Evolutionary conservation across 2,329 filamentous ascomycete species (phyloP), one percentile per base, ranked within the genome.

Genomic region (Zarea fungicola): DNA sequence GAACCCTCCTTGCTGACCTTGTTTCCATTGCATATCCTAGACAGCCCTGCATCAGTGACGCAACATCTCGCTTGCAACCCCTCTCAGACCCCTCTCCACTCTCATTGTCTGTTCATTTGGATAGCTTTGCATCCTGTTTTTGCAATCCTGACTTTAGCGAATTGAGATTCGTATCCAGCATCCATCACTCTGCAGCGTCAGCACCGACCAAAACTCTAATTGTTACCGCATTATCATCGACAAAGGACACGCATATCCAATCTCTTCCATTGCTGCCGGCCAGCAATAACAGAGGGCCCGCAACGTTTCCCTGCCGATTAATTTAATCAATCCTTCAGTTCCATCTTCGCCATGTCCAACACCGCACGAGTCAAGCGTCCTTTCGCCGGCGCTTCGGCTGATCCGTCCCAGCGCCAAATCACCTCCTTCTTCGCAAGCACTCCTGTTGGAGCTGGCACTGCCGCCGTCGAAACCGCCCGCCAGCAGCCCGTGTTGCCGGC

Each of bases 391-490:
- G 74, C 77, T 46, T 68, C 79, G 42, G 76, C 74, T 63, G 77
- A 83, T 58, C 71, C 77, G 10, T 61, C 76, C 8, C 80, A 83
- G 60, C 75, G 78, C 50, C 79, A 82, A 49, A 85, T 85, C 60
- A 84, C 81, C 18, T 78, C 75, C 47, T 85, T 82, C 69, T 84
- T 85, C 67, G 59, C 50, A 54, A 62, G 8, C 61, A 70, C 60
- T 48, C 64, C 56, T 29, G 11, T 57, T 61, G 23, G 65, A 75
- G 22, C 69, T 70, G 23, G 66, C 61, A 25, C 50, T 26, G 46
- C 56, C 5, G 26, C 61, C 58, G 14, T 57, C 62, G 35, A 66
- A 62, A 16, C 53, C 21, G 43, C 59, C 14, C 55, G 58, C 46
- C 46, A 35, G 13, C 67, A 72, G 14, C 80, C 81, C 4, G 58